A percentile compares a stretch with the other conserved stretches of the same genome.
Evolutionary conservation across 305 asterid species (phyloP).

Genomic region (Fraxinus angustifolia): DNA sequence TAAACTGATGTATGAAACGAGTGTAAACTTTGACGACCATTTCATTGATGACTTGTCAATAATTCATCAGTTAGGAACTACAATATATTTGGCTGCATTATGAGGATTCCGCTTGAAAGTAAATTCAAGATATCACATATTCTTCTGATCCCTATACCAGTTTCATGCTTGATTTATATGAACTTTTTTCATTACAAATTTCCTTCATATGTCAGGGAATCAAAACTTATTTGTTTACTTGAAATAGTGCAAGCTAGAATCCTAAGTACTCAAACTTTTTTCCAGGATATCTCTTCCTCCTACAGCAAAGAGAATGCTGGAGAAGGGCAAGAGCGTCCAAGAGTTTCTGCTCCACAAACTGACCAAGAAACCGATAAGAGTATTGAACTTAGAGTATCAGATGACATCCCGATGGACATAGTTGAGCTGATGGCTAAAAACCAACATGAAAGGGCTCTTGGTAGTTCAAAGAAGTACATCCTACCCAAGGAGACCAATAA

Average conservation of each 20-base stretch:
- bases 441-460: slow-evolving; percentile 53
- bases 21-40: background rate
- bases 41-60: background rate
- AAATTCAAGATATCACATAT: background rate
- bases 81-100: background rate
- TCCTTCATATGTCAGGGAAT: background rate
- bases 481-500: slow-evolving; percentile 18
- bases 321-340: slow-evolving; percentile 36
- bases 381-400: slow-evolving; percentile 37
- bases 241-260: slow-evolving; percentile 5
- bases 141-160: background rate
- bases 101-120: background rate
- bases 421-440: slow-evolving; percentile 71
- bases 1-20: background rate
- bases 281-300: slow-evolving; percentile 36
- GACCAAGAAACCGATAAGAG: slow-evolving; percentile 29
- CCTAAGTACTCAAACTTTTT: background rate
- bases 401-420: slow-evolving; percentile 84
- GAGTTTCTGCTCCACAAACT: slow-evolving; percentile 20
- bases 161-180: background rate
- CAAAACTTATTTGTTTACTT: background rate
- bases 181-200: background rate
- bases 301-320: slow-evolving; percentile 23
- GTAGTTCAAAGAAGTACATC: slow-evolving; percentile 27
- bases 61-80: background rate